Evolutionary conservation across 2,329 filamentous ascomycete genomes (phyloP), one percentile per base, ranked within the genome.

Genomic region (Malbranchea zuffiana): DNA sequence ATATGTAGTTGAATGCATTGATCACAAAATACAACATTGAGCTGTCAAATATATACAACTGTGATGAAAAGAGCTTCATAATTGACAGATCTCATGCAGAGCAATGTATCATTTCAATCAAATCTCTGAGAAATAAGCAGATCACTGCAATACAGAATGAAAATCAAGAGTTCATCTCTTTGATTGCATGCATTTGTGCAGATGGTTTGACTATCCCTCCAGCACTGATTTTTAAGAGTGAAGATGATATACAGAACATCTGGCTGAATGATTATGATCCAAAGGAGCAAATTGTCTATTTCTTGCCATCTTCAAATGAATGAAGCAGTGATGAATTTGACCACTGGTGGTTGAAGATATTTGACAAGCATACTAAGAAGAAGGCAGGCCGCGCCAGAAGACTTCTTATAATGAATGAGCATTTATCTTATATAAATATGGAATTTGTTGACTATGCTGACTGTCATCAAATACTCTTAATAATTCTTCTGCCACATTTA

Each of bases 21-120:
- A 42, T 39, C 8, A 20, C 18, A 2, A 15, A 39, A 31, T 39
- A 39, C 18, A 6, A 37, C 1, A 36, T 39, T 34, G 13, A 20
- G 10, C 18, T 18, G 7, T 3, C 8, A 10, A 42, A 42, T 33
- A 42, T 16, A 1, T 42, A 39, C 11, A 42, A 42, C 25, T 42
- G 34, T 18, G 19, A 42, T 42, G 30, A 42, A 21, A 42, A 42
- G 38, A 34, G 13, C n/a, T 29, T 37, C 17, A 13, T 37, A 18
- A 13, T 41, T 31, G 24, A 13, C 12, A 5, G 36, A 3, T 5
- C 24, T 10, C 7, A 39, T 12, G 25, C 21, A 11, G 1, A 38
- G 6, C 38, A 42, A 24, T 7, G 17, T 13, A 42, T 42, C 18
- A 11, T 42, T 17, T 20, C 13, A 2, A 30, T 28, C 15, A 7